A percentile compares a stretch with the other conserved stretches of the same genome.
These are phyloP conservation scores for Pythium sukuiense DNA, from an alignment of 352 stramenopile genomes.

Conservation along the genomic window DNA sequence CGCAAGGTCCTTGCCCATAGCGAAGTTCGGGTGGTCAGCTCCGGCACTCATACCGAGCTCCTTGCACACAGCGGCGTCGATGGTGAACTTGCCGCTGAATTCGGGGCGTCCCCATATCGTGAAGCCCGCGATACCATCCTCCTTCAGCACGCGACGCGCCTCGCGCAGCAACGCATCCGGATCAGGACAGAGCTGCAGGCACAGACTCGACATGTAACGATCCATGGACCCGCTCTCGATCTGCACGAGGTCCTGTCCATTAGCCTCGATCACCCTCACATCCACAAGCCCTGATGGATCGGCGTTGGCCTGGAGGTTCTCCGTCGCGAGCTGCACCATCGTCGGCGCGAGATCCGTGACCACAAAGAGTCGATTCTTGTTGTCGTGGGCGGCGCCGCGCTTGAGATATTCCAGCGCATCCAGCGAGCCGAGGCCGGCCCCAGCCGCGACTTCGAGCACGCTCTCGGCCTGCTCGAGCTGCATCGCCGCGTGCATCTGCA, in stretches of 20 bases:
- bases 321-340: slow-evolving; percentile 41
- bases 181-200: slow-evolving; percentile 46
- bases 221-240: slow-evolving; percentile 37
- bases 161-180: slow-evolving; percentile 48
- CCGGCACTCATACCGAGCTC: slow-evolving; percentile 35
- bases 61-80: slow-evolving; percentile 24
- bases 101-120: background rate
- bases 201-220: slow-evolving; percentile 53
- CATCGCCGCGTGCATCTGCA: slow-evolving; percentile 48
- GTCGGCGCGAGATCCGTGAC: slow-evolving; percentile 47
- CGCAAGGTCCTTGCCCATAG: slow-evolving; percentile 44
- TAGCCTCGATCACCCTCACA: slow-evolving; percentile 33
- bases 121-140: background rate
- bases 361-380: slow-evolving; percentile 17
- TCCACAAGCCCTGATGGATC: slow-evolving; percentile 23
- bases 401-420: slow-evolving; percentile 35
- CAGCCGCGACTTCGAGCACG: slow-evolving; percentile 51
- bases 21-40: slow-evolving; percentile 42
- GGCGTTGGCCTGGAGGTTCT: slow-evolving; percentile 28
- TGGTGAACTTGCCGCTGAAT: background rate
- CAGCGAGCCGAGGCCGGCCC: slow-evolving; percentile 46
- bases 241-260: slow-evolving; percentile 44
- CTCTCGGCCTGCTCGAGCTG: slow-evolving; percentile 39
- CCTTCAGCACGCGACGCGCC: slow-evolving; percentile 37
- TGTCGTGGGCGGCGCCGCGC: slow-evolving; percentile 23